Evolutionary conservation across 768 basidiomycete genomes (phyloP).

Genomic region (Tephrocybe sp.): DNA sequence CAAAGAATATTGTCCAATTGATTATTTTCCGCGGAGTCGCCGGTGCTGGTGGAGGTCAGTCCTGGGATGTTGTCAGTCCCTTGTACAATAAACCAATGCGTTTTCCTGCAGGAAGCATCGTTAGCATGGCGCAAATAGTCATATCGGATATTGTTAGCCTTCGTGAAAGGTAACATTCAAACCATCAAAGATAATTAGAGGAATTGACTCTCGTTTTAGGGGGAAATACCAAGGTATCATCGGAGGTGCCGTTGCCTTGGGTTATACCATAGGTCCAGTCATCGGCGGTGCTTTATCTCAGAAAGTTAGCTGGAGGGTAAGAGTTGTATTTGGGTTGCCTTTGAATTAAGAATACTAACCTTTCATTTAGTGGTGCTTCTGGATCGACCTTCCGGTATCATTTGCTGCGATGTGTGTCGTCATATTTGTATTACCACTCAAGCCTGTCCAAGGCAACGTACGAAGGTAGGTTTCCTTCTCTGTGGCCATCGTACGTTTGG

Average conservation of each 20-base stretch:
- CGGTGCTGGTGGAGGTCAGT: slow-evolving; percentile 60
- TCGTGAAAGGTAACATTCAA: slow-evolving; percentile 47
- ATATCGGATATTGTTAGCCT: slow-evolving; percentile 72
- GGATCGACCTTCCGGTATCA: slow-evolving; percentile 65
- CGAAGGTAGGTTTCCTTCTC: slow-evolving; percentile 32
- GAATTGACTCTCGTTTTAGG: slow-evolving; percentile 26
- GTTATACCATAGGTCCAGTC: slow-evolving; percentile 65
- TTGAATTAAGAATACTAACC: background rate
- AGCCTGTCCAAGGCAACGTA: slow-evolving; percentile 60
- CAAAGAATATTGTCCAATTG: slow-evolving; percentile 59
- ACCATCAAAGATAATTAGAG: background rate
- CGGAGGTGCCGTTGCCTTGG: slow-evolving; percentile 51
- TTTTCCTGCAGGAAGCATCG: slow-evolving; percentile 44
- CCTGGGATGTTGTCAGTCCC: background rate
- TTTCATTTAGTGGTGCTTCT: slow-evolving; percentile 63
- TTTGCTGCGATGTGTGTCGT: slow-evolving; percentile 52
- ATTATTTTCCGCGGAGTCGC: slow-evolving; percentile 69
- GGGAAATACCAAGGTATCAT: slow-evolving; percentile 81
- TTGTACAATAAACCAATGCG: background rate
- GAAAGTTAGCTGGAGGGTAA: slow-evolving; percentile 59
- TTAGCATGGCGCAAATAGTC: slow-evolving; percentile 69
- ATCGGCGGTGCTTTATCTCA: slow-evolving; percentile 65
- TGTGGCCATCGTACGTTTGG: background rate
- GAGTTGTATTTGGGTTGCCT: slow-evolving; percentile 15
- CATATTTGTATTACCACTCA: slow-evolving; percentile 63